A percentile compares a stretch with the other conserved stretches of the same genome.
phyloP scores from a whole-genome alignment of 2,329 filamentous ascomycete genomes.

The Arthrocladium fulminans region DNA sequence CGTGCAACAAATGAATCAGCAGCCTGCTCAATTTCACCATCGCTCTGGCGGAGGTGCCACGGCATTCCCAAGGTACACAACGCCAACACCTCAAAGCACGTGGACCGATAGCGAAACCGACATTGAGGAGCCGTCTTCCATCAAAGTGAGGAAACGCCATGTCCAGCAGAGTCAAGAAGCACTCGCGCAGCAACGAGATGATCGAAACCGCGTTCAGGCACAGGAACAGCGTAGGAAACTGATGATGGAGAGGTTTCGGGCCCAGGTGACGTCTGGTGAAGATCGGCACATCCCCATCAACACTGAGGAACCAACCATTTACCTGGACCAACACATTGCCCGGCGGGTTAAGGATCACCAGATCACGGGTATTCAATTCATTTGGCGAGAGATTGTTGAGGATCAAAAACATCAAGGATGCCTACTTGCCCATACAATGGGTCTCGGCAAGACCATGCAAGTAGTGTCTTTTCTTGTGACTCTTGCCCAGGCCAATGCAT shows the following conservation, averaged over 20 bases:
- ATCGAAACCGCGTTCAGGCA: constrained; percentile 44
- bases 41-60: too few relatives aligned
- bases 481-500: constrained; percentile 57
- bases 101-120: constrained; percentile 3
- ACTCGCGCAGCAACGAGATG: constrained; percentile 47
- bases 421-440: constrained; percentile 82
- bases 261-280: background rate
- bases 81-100: background rate
- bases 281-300: constrained; percentile 31
- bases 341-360: constrained; percentile 68
- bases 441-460: constrained; percentile 87
- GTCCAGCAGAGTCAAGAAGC: constrained; percentile 43
- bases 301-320: constrained; percentile 35
- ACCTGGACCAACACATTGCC: constrained; percentile 56
- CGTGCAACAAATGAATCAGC: constrained; percentile 65
- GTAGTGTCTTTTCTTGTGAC: constrained; percentile 73
- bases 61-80: too few relatives aligned
- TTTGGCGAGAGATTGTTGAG: constrained; percentile 75
- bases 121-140: constrained; percentile 24
- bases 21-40: constrained; percentile 32
- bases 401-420: constrained; percentile 61
- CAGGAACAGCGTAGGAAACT: constrained; percentile 44
- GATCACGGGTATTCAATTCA: constrained; percentile 69
- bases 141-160: constrained; percentile 40
- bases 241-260: constrained; percentile 20